Conservation (phyloP, 225 moss, liverwort and hornwort genomes). For the Antitrichia curtipendula region DNA sequence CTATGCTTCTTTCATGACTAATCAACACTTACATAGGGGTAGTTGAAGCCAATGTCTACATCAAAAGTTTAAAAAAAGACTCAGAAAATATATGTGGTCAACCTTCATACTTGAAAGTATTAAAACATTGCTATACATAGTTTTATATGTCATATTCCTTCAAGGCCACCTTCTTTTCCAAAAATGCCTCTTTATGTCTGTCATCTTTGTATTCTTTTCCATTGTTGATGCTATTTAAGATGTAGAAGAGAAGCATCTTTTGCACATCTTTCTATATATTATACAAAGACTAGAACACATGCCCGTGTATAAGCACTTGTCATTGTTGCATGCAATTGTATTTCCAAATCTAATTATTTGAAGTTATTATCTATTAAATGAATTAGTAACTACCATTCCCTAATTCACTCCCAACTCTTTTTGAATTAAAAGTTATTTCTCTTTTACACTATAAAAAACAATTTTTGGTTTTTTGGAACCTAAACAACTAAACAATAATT, state of each 20-base stretch:
- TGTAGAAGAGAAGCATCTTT: rapidly evolving
- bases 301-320: rapidly evolving
- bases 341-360: neutral
- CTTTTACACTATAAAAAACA: rapidly evolving
- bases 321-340: neutral
- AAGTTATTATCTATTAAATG: neutral
- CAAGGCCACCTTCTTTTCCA: neutral
- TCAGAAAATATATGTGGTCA: rapidly evolving
- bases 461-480: too few species aligned
- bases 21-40: neutral
- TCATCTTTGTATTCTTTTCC: too few species aligned
- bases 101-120: neutral
- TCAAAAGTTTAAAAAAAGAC: neutral
- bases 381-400: neutral
- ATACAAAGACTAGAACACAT: neutral
- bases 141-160: neutral
- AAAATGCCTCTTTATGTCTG: too few species aligned
- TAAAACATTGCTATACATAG: neutral
- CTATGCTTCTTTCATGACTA: neutral
- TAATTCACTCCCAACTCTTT: neutral
- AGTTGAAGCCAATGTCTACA: neutral
- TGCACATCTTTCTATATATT: neutral
- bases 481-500: too few species aligned
- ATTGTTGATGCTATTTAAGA: rapidly evolving
- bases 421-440: too few species aligned